Conservation (phyloP, 1,139 yeast genomes). For the Yamadazyma mexicana region DNA sequence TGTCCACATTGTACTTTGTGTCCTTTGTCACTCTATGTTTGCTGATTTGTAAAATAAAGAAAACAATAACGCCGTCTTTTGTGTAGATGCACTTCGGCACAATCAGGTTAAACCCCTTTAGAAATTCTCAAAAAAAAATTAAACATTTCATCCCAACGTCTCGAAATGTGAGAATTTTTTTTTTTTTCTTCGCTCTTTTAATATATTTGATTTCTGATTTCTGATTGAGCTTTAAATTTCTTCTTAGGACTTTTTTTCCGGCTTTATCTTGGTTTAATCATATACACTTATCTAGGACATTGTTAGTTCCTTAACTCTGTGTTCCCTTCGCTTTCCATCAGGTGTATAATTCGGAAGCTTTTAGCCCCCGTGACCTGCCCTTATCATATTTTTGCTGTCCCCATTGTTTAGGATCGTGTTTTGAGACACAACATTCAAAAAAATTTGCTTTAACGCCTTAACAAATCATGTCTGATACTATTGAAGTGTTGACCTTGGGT, state of each 20-base stretch:
- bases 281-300: no score
- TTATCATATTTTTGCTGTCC: neutral
- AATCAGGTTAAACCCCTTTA: no score
- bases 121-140: no score
- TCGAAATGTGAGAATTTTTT: constrained; percentile 1
- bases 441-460: neutral
- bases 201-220: no score
- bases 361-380: neutral
- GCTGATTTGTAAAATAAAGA: no score
- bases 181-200: neutral
- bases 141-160: neutral
- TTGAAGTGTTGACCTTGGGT: constrained; percentile 27
- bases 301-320: neutral
- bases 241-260: neutral
- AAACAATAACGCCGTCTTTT: no score
- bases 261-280: no score
- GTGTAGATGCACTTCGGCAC: no score
- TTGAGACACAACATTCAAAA: neutral
- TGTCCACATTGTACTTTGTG: no score
- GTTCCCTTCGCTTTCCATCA: neutral
- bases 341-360: no score
- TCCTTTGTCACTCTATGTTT: no score
- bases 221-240: neutral
- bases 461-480: neutral
- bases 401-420: neutral